phyloP scores from a whole-genome alignment of 2,329 filamentous ascomycete species.

The Sporothrix inflata region DNA sequence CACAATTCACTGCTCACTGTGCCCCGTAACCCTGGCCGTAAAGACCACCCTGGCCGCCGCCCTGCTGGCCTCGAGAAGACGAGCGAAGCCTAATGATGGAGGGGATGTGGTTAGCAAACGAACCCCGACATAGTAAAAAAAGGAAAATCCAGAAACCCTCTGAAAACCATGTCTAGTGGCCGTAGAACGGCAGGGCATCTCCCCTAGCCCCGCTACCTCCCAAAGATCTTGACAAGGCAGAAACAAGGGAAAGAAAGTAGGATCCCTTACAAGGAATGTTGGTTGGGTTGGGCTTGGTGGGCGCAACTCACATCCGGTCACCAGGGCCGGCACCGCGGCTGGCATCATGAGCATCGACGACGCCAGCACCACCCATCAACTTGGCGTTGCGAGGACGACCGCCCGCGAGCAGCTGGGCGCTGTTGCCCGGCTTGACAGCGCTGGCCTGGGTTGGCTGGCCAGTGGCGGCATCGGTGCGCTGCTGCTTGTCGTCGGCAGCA shows the following conservation, averaged over 20 bases:
- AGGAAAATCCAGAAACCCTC: not conserved
- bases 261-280: slow-evolving; percentile 84
- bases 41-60: slow-evolving; percentile 33
- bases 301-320: slow-evolving; percentile 94
- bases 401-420: slow-evolving; percentile 69
- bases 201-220: slow-evolving; percentile 25
- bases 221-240: slow-evolving; percentile 43
- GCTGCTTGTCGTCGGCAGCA: slow-evolving; percentile 78
- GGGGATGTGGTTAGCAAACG: not conserved
- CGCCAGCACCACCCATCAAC: slow-evolving; percentile 68
- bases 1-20: slow-evolving; percentile 12
- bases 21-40: slow-evolving; percentile 44
- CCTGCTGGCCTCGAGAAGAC: slow-evolving; percentile 67
- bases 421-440: slow-evolving; percentile 55
- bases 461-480: slow-evolving; percentile 67
- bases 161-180: slow-evolving; percentile 8
- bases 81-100: slow-evolving; percentile 66
- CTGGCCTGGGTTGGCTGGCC: slow-evolving; percentile 61
- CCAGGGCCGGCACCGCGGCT: slow-evolving; percentile 77
- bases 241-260: slow-evolving; percentile 82
- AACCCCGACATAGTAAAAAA: not conserved
- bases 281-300: slow-evolving; percentile 53
- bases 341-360: slow-evolving; percentile 71
- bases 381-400: slow-evolving; percentile 81
- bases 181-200: slow-evolving; percentile 18